These are phyloP conservation scores for Ochetophila trinervis DNA, from an alignment of 306 rosid genomes.

Conservation along the genomic window DNA sequence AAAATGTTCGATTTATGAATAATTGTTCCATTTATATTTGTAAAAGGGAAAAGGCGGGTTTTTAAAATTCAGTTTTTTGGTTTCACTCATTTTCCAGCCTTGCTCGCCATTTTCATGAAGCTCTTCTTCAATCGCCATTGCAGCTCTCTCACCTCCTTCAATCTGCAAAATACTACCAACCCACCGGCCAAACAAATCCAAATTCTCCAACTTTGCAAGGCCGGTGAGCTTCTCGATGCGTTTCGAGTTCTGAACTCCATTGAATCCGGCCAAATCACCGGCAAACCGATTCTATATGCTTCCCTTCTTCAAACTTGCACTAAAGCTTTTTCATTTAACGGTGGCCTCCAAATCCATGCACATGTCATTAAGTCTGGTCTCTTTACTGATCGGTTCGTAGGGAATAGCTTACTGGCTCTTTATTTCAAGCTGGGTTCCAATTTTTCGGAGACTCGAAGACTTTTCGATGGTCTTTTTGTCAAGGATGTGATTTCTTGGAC, in stretches of 20 bases:
- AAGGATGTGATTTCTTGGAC: constrained; percentile 84
- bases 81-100: not conserved
- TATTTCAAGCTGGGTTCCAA: constrained; percentile 58
- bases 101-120: constrained; percentile 38
- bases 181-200: constrained; percentile 32
- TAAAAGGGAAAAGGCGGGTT: too few relatives aligned
- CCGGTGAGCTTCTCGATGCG: constrained; percentile 44
- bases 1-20: too few relatives aligned
- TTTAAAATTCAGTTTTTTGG: too few relatives aligned
- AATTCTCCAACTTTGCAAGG: constrained; percentile 46
- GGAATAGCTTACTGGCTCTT: constrained; percentile 71
- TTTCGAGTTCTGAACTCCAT: constrained; percentile 45
- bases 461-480: constrained; percentile 50
- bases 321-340: constrained; percentile 41
- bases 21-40: too few relatives aligned
- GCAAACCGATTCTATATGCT: constrained; percentile 62
- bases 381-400: constrained; percentile 64
- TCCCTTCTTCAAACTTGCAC: constrained; percentile 65
- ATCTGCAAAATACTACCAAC: constrained; percentile 12
- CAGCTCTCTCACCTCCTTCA: constrained; percentile 34
- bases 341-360: constrained; percentile 64
- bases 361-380: constrained; percentile 68
- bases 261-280: constrained; percentile 20
- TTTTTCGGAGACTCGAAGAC: constrained; percentile 43
- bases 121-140: constrained; percentile 38